Evolutionary conservation across 305 asterid species (phyloP).

Genomic region (Solanum aculeatissimum): DNA sequence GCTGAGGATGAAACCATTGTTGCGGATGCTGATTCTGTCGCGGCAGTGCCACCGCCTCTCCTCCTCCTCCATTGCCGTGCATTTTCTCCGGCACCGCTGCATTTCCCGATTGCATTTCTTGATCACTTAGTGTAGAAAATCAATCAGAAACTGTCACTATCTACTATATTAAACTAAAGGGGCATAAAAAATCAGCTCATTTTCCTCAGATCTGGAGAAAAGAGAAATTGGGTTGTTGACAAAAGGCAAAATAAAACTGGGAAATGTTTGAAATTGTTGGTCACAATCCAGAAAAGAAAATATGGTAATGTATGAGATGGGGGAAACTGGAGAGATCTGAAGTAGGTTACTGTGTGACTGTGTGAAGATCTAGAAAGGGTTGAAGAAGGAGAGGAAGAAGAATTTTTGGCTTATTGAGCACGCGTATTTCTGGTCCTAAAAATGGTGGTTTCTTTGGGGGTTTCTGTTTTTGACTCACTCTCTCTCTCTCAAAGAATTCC

Average conservation of each 20-base stretch:
- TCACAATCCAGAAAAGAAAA: background rate
- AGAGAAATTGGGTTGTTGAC: background rate
- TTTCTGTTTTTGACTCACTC: background rate
- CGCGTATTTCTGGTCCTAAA: slow-evolving; percentile 6
- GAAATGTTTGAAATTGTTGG: background rate
- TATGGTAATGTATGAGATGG: background rate
- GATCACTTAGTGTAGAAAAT: background rate
- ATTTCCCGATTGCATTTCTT: slow-evolving; percentile 58
- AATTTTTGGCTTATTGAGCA: slow-evolving; percentile 9
- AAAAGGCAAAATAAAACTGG: slow-evolving; percentile 12
- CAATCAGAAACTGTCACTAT: background rate
- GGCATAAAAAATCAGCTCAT: slow-evolving; percentile 16
- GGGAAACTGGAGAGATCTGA: slow-evolving; percentile 6
- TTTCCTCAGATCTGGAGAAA: slow-evolving; percentile 29
- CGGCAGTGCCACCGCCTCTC: slow-evolving; percentile 1
- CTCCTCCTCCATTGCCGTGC: slow-evolving; percentile 10
- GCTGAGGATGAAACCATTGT: slow-evolving; percentile 50
- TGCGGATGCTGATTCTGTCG: slow-evolving; percentile 3
- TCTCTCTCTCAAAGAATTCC: background rate
- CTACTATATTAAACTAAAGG: background rate
- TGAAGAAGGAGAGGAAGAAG: background rate
- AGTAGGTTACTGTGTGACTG: background rate
- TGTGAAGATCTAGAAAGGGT: slow-evolving; percentile 2
- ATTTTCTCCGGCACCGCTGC: slow-evolving; percentile 50
- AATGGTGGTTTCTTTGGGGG: background rate